These are phyloP conservation scores for Taiozyma sp. DNA, from an alignment of 1,139 yeast species.

Conservation along the genomic window DNA sequence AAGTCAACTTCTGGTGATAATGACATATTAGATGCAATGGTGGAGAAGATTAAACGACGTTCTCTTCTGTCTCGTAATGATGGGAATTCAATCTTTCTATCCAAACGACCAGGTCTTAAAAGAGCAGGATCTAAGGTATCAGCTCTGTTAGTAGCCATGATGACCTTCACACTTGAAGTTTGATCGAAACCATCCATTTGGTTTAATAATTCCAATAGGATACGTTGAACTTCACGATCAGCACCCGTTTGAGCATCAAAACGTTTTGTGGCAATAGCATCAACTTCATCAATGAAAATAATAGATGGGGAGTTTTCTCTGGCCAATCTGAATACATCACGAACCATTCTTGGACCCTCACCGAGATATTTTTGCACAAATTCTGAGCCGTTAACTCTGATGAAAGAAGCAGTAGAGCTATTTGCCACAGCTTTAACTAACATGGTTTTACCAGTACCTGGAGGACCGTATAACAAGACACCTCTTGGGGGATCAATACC, in stretches of 20 bases:
- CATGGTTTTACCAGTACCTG: slow-evolving; percentile 99
- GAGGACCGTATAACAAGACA: slow-evolving; percentile 94
- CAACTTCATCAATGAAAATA: slow-evolving; percentile 96
- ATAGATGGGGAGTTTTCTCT: slow-evolving; percentile 96
- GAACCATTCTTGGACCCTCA: slow-evolving; percentile 99
- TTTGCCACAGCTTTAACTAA: slow-evolving; percentile 98
- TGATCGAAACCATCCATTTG: slow-evolving; percentile 99
- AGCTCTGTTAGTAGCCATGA: slow-evolving; percentile 99
- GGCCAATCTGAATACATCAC: slow-evolving; percentile 96
- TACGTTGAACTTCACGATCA: slow-evolving; percentile 98
- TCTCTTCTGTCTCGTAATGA: slow-evolving; percentile 94
- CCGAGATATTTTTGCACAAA: slow-evolving; percentile 97
- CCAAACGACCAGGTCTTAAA: slow-evolving; percentile 97
- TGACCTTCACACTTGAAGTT: slow-evolving; percentile 90
- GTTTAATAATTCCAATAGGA: slow-evolving; percentile 87
- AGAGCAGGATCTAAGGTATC: slow-evolving; percentile 97
- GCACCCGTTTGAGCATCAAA: slow-evolving; percentile 99
- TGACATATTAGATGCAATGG: slow-evolving; percentile 97
- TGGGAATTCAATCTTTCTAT: slow-evolving; percentile 97
- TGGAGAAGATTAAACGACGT: slow-evolving; percentile 91
- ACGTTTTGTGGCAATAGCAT: slow-evolving; percentile 98
- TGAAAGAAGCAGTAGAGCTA: slow-evolving; percentile 90
- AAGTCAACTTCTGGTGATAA: slow-evolving; percentile 96
- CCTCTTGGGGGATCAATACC: slow-evolving; percentile 99
- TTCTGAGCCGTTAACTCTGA: slow-evolving; percentile 96